phyloP scores from a whole-genome alignment of 2,329 filamentous ascomycete species.

The Apiospora aurea region DNA sequence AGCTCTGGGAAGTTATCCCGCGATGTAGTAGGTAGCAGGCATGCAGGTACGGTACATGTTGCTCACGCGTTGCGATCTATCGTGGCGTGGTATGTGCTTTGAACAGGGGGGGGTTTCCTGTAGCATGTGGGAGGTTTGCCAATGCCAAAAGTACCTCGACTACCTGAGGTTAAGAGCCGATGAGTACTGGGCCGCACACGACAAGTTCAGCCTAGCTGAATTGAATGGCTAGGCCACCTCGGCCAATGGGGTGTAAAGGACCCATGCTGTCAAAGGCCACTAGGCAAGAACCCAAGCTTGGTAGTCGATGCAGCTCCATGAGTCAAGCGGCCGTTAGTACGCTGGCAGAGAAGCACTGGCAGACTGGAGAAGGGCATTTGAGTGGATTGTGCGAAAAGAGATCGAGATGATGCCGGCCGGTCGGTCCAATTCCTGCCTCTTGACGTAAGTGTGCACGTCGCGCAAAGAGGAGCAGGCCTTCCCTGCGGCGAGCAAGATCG shows the following conservation, averaged over 20 bases:
- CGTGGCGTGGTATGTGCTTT: neutral
- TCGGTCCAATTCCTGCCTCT: conserved; percentile 5
- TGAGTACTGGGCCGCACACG: conserved; percentile 2
- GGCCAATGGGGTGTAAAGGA: conserved; percentile 20
- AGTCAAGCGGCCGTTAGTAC: conserved; percentile 23
- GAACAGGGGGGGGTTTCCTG: neutral
- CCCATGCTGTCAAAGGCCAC: conserved; percentile 21
- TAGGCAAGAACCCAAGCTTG: neutral
- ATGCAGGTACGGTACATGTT: neutral
- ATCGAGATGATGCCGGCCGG: conserved; percentile 15
- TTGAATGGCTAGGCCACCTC: conserved; percentile 2
- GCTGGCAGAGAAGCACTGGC: conserved; percentile 1
- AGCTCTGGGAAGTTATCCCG: neutral
- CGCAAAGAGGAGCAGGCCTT: neutral
- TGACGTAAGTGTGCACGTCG: neutral
- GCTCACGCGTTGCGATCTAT: neutral
- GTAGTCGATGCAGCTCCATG: conserved; percentile 22
- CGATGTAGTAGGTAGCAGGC: neutral
- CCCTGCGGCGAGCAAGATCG: neutral
- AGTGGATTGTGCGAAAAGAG: conserved; percentile 5
- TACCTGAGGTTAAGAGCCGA: neutral
- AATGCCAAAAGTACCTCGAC: neutral
- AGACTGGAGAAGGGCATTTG: conserved; percentile 14
- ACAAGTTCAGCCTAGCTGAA: conserved; percentile 8
- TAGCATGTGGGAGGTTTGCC: neutral